phyloP scores from a whole-genome alignment of 2,329 filamentous ascomycete genomes.

The Alternaria atra region DNA sequence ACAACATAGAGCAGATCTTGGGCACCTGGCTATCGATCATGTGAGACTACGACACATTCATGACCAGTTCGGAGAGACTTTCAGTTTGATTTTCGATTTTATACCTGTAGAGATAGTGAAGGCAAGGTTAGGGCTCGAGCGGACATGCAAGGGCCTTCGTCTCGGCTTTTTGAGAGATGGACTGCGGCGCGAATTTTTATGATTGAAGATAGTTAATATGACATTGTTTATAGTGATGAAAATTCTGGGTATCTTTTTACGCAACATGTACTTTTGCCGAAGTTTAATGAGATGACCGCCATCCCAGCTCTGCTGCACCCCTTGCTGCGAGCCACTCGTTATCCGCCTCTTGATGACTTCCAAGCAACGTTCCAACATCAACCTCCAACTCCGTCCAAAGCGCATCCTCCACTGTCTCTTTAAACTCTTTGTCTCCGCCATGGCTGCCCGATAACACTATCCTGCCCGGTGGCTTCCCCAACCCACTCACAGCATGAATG shows the following conservation, averaged over 20 bases:
- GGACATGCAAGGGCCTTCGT: too few relatives aligned
- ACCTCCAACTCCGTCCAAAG: conserved; percentile 32
- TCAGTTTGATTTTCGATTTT: background rate
- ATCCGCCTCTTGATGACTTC: conserved; percentile 17
- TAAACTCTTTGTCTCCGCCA: conserved; percentile 32
- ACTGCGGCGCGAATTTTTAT: background rate
- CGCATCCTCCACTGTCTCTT: conserved; percentile 28
- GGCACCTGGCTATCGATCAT: background rate
- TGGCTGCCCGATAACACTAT: conserved; percentile 37
- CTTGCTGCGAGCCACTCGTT: conserved; percentile 28
- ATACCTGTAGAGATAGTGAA: background rate
- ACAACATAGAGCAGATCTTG: too few relatives aligned
- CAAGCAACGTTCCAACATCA: conserved; percentile 27
- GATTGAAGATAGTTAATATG: background rate
- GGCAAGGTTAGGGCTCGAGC: background rate
- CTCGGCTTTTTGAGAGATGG: too few relatives aligned
- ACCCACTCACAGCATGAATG: conserved; percentile 16
- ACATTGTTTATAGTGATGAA: background rate
- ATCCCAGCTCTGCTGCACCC: conserved; percentile 32
- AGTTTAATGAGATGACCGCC: background rate
- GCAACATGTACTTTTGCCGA: background rate
- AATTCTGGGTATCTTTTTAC: conserved; percentile 1
- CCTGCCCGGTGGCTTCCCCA: conserved; percentile 26
- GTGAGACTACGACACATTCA: background rate
- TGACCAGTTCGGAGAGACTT: background rate